Conservation (phyloP, 1,139 yeast genomes). For the Taphrina communis region DNA sequence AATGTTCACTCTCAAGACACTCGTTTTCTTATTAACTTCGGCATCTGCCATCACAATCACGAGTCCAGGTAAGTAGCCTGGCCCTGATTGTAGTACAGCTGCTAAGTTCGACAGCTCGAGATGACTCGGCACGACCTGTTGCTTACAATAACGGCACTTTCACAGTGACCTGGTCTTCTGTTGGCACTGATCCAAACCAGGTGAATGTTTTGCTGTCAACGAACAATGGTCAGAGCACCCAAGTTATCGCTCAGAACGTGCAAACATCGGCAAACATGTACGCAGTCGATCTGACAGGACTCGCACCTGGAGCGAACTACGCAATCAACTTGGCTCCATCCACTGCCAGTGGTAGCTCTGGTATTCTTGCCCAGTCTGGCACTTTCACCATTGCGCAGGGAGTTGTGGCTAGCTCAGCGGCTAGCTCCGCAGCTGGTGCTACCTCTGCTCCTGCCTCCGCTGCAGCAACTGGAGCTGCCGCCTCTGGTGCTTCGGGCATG, state of each 20-base stretch:
- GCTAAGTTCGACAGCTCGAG: constrained; percentile 8
- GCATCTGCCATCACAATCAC: constrained; percentile 37
- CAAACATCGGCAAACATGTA: constrained; percentile 9
- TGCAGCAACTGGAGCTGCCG: background rate
- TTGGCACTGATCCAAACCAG: constrained; percentile 26
- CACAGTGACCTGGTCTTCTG: constrained; percentile 37
- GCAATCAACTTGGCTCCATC: constrained; percentile 31
- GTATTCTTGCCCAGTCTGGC: constrained; percentile 39
- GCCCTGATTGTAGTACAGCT: background rate
- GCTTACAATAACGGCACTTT: constrained; percentile 37
- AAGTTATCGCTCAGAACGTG: constrained; percentile 26
- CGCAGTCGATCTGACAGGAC: constrained; percentile 24
- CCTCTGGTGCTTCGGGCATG: constrained; percentile 6
- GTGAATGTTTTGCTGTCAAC: constrained; percentile 28
- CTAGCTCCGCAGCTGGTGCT: background rate
- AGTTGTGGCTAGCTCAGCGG: constrained; percentile 5
- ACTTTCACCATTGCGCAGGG: constrained; percentile 30
- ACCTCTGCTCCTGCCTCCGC: constrained; percentile 6
- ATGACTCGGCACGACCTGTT: constrained; percentile 14
- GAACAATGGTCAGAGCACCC: constrained; percentile 35
- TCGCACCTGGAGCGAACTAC: constrained; percentile 34
- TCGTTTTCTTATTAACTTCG: constrained; percentile 11
- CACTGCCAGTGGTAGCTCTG: constrained; percentile 20
- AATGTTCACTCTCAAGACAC: constrained; percentile 21
- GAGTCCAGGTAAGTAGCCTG: constrained; percentile 15